Evolutionary conservation across 2,329 filamentous ascomycete species (phyloP), one percentile per base, ranked within the genome.

Genomic region (Neonectria faginata): DNA sequence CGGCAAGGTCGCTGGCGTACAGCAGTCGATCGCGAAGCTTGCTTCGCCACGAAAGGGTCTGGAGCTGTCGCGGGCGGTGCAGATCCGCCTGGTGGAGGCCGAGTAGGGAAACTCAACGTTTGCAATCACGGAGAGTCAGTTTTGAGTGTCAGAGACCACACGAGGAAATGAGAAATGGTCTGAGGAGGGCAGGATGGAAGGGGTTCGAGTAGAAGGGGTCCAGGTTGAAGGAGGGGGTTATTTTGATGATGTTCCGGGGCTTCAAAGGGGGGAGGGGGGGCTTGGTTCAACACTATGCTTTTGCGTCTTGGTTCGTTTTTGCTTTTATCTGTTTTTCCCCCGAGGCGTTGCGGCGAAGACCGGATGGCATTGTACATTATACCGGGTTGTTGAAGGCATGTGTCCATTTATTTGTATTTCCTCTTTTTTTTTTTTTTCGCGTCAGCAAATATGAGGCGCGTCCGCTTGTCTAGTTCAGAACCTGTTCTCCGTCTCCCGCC

Each of bases 71-170:
- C 68, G 71, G 20, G 64, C 62, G 44, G 50, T 57, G 3, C 68
- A 73, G 60, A 74, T 74, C 18, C 60, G 64, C 9, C 68, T 74
- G 52, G 64, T 72, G 45, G 63, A 64, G 57, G 41, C 60, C 51
- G 68, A 68, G 39, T 48, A 20, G 36, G n/a, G 25, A 18, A 31
- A 39, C 16, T 39, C 36, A 2, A 39, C 36, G 14, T 8, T 39
- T n/a, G 36, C 36, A 5, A n/a, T 6, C 36, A 47, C 18, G 42
- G 16, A 18, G 22, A 45, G 25, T 25, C n/a, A 1, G 25, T 29
- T 29, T 2, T 8, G n/a, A 36, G 48, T 51, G 48, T 20, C 31
- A 36, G 18, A 31, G 27, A 51, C 29, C n/a, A 12, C 9, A 20
- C 31, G n/a, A 42, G n/a, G n/a, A 42, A 42, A 42, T 11, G 39